A percentile compares a stretch with the other conserved stretches of the same genome.
phyloP scores from a whole-genome alignment of 306 rosid species.

The Argentina anserina region DNA sequence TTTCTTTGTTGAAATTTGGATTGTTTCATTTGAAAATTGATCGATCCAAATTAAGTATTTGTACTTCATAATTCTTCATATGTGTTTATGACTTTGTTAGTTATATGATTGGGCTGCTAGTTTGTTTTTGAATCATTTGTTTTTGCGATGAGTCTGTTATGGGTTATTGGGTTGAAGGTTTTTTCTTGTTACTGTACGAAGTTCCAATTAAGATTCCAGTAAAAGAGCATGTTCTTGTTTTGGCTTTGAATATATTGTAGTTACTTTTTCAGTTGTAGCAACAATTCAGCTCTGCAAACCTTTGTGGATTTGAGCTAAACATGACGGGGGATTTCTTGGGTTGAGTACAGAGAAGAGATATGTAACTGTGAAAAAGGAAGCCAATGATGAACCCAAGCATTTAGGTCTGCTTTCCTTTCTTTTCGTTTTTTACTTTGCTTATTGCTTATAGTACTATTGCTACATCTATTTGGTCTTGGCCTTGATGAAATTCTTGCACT shows the following conservation, averaged over 20 bases:
- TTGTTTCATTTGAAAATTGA: too few species aligned
- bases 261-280: not conserved
- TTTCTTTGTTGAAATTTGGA: too few species aligned
- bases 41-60: too few species aligned
- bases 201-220: too few species aligned
- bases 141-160: too few species aligned
- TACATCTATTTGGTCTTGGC: not conserved
- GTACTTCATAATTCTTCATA: too few species aligned
- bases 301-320: not conserved
- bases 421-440: not conserved
- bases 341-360: slow-evolving; percentile 42
- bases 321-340: slow-evolving; percentile 80
- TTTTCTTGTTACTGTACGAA: too few species aligned
- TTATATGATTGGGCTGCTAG: too few species aligned
- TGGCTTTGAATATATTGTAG: not conserved
- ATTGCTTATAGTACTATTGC: not conserved
- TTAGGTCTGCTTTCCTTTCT: slow-evolving; percentile 47
- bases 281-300: not conserved
- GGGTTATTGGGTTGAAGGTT: too few species aligned
- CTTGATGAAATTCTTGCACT: not conserved
- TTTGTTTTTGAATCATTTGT: too few species aligned
- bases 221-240: too few species aligned
- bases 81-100: too few species aligned
- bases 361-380: slow-evolving; percentile 33
- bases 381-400: slow-evolving; percentile 31